Base-by-base conservation (phyloP, 2,329 filamentous ascomycete genomes). In the Trichoderma afroharzianum region DNA sequence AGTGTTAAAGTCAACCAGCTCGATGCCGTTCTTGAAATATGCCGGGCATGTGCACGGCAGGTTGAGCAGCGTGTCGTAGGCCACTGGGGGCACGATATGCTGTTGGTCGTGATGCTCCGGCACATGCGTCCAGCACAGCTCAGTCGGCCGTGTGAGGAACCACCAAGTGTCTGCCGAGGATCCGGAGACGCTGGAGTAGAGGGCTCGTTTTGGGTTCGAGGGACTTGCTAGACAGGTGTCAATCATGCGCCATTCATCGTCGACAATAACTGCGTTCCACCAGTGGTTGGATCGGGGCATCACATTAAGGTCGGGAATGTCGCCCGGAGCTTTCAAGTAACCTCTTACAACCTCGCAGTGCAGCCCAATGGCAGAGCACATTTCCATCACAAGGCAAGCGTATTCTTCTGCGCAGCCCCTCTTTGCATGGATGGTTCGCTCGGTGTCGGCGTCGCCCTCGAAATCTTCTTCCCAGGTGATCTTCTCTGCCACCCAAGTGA, bases 401-500 rank as follows among this genome's bases (percentile, higher is more conserved):
- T 98, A 95, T 81, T 99, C 97, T 77, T 97, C 90, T 24, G 94
- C 91, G 75, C 92, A 97, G 6, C 90, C 96, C 73, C 95, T 88
- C 80, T 93, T 95, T 21, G 90, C 91, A 75, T 96, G 91, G 36
- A 99, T 91, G 5, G 97, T 93, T 61, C 93, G 89, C 69, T 92
- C 88, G 3, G 94, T 92, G 79, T 99, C 94, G 67, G 96, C 83
- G 9, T 92, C 87, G n/a, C 91, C 92, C 75, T 97, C 94, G 74
- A 94, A 94, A 74, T 97, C 94, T 77, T 98, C 95, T 79, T 99
- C 96, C 96, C 96, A 99, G 36, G 88, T 89, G 71, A 99, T 91
- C 76, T 95, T 94, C 79, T 99, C 96, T n/a, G 93, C 89, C 6
- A 97, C 93, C 95, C 95, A 99, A 1, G 93, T 98, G 78, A 98